Evolutionary conservation across 208 protist genomes (phyloP), one percentile per base, ranked within the genome.

Genomic region (Trypanosoma vivax): DNA sequence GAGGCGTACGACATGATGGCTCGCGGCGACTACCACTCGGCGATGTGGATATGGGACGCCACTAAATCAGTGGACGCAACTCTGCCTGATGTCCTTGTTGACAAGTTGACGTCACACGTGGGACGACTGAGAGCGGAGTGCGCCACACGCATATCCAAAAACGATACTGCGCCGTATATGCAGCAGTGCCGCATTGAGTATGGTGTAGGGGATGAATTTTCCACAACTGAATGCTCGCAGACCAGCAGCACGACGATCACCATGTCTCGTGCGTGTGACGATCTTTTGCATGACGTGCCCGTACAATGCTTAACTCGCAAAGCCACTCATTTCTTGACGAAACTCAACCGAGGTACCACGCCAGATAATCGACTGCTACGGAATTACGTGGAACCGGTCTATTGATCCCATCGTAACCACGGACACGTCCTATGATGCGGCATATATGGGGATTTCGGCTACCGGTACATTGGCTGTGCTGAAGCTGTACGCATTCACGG

Each of bases 1-100:
- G 53, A 51, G 37, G 73, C 45, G 39, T 80, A 73, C 39, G 40
- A 40, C n/a, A 45, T 29, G 49, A 76, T 76, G 73, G 40, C 69
- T 54, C 56, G 46, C 28, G 68, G 68, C 27, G 52, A 74, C 41
- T 80, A 69, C 59, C 28, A 31, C 1, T 38, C 37, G 1, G 73
- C 73, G 45, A 38, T 80, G 31, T 9, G 29, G 18, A 61, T 37
- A 21, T 66, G 41, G 56, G 56, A 53, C 19, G 47, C 23, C 14
- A 58, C 66, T 42, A 50, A 24, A 31, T 52, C 35, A 53, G 56
- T 47, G 55, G 53, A 11, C 55, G 23, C 9, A n/a, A n/a, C n/a
- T n/a, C n/a, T n/a, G n/a, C n/a, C n/a, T n/a, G n/a, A n/a, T n/a
- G n/a, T n/a, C n/a, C n/a, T n/a, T n/a, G n/a, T n/a, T n/a, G n/a